Conservation (phyloP, 129 eudicot genomes). For the Gnaphalium uliginosum region DNA sequence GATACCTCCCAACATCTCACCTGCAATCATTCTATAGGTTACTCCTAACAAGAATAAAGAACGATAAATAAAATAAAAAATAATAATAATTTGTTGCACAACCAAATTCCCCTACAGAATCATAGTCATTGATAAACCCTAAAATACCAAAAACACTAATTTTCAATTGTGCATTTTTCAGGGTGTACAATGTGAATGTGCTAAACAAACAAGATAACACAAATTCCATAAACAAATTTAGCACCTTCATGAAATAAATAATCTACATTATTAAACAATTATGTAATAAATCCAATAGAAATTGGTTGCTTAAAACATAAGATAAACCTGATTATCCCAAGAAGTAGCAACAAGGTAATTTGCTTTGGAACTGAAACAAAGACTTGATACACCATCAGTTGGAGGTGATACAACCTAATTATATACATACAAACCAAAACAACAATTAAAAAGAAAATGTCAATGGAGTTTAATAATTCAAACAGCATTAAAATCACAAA, state of each 20-base stretch:
- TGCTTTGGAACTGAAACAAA: constrained; percentile 77
- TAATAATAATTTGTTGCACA: not conserved
- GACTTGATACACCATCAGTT: constrained; percentile 74
- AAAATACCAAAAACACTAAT: not conserved
- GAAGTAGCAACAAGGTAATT: constrained; percentile 81
- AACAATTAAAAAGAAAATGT: not conserved
- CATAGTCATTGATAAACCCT: constrained; percentile 16
- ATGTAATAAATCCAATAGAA: too few relatives aligned
- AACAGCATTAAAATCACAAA: not conserved
- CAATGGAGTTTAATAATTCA: not conserved
- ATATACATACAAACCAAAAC: not conserved
- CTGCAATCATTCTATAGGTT: constrained; percentile 33
- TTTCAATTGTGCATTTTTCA: too few relatives aligned
- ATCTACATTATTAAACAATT: too few relatives aligned
- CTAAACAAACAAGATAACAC: constrained; percentile 14
- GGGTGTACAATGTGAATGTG: not conserved
- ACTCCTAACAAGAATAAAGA: not conserved
- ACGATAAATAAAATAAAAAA: too few relatives aligned
- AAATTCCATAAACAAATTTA: not conserved
- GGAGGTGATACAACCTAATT: constrained; percentile 72
- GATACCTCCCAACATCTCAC: constrained; percentile 97
- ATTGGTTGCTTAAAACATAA: not conserved
- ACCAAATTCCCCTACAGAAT: not conserved
- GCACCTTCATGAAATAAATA: too few relatives aligned
- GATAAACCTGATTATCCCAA: constrained; percentile 92